Conservation (phyloP, 1,284 basidiomycete species). For the Spongiforma sp. region DNA sequence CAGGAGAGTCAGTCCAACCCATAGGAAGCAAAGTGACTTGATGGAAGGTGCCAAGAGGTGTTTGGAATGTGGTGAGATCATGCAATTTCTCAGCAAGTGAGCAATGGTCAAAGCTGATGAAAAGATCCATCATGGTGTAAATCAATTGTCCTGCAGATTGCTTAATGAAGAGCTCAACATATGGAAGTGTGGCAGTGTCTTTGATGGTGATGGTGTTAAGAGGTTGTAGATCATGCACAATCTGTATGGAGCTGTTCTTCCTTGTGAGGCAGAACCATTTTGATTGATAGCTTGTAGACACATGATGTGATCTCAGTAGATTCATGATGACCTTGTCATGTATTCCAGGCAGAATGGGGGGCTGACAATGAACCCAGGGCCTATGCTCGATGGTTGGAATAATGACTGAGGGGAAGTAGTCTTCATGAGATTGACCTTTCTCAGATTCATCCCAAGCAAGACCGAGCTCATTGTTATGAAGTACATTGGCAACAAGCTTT, state of each 20-base stretch:
- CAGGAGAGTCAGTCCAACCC: constrained; percentile 41
- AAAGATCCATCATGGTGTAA: not conserved
- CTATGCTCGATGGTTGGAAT: not conserved
- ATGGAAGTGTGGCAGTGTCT: constrained; percentile 20
- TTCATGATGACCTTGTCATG: not conserved
- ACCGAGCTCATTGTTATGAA: constrained; percentile 21
- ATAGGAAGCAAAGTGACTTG: constrained; percentile 14
- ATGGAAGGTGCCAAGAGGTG: constrained; percentile 24
- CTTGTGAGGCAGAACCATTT: not conserved
- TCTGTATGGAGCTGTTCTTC: not conserved
- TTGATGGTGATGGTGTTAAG: constrained; percentile 34
- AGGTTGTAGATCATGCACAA: constrained; percentile 28
- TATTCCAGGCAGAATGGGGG: not conserved
- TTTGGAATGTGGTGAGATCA: constrained; percentile 26
- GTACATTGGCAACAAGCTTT: constrained; percentile 16
- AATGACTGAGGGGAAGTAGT: not conserved
- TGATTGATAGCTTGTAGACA: not conserved
- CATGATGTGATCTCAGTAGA: not conserved
- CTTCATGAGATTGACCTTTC: not conserved
- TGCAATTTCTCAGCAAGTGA: constrained; percentile 6
- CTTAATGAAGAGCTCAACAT: constrained; percentile 20
- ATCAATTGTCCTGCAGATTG: not conserved
- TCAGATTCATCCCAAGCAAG: constrained; percentile 32
- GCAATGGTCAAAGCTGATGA: not conserved
- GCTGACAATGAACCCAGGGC: not conserved